Evolutionary conservation across 108 stramenopile genomes (phyloP).

Genomic region (Skeletonema tropicum): DNA sequence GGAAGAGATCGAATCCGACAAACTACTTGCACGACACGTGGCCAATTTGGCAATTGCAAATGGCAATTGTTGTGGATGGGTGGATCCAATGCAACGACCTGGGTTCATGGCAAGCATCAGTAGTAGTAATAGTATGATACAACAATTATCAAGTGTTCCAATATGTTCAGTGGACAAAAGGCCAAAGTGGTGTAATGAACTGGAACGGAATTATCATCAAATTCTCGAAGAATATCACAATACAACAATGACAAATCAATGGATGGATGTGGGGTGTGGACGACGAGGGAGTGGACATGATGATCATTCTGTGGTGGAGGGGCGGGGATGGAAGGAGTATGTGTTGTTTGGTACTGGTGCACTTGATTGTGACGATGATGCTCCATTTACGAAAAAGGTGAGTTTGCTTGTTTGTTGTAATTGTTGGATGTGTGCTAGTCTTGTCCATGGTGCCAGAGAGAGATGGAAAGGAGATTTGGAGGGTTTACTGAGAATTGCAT

Average conservation of each 20-base stretch:
- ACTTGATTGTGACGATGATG: conserved; percentile 30
- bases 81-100: conserved; percentile 63
- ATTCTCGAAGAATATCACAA: conserved; percentile 52
- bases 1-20: conserved; percentile 37
- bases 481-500: not conserved
- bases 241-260: not conserved
- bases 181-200: conserved; percentile 61
- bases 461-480: not conserved
- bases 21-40: conserved; percentile 51
- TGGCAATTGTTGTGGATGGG: conserved; percentile 52
- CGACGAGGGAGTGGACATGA: conserved; percentile 62
- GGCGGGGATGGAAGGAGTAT: conserved; percentile 73
- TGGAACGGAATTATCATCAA: conserved; percentile 53
- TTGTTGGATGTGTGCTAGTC: not conserved
- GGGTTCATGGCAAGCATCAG: conserved; percentile 71
- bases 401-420: not conserved
- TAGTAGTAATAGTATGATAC: not conserved
- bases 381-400: conserved; percentile 51
- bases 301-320: conserved; percentile 68
- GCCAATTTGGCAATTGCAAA: conserved; percentile 56
- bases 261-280: conserved; percentile 65
- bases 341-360: conserved; percentile 80
- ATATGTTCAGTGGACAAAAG: conserved; percentile 43
- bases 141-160: conserved; percentile 13
- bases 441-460: no score